Evolutionary conservation across 768 basidiomycete species (phyloP).

Genomic region (Hirschioporus abietinus): DNA sequence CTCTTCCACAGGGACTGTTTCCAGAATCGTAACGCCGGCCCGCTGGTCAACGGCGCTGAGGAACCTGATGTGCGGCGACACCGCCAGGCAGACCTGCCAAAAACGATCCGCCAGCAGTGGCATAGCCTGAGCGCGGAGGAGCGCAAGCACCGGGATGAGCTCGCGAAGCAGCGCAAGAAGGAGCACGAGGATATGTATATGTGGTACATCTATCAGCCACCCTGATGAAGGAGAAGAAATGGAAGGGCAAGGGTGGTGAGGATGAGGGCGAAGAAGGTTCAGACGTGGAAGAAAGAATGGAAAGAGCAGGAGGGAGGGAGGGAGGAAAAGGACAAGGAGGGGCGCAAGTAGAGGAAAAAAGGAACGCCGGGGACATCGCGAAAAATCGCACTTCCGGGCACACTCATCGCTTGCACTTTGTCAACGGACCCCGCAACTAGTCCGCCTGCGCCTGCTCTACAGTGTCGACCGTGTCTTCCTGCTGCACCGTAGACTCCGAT

Average conservation of each 20-base stretch:
- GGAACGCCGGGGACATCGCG: slow-evolving; percentile 30
- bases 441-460: slow-evolving; percentile 31
- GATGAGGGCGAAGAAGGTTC: too few species aligned
- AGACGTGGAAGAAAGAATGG: too few species aligned
- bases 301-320: too few species aligned
- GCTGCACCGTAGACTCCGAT: too few species aligned
- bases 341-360: slow-evolving; percentile 46
- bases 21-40: slow-evolving; percentile 60
- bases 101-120: slow-evolving; percentile 81
- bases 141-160: slow-evolving; percentile 65
- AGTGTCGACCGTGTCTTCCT: slow-evolving; percentile 32
- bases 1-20: slow-evolving; percentile 77
- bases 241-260: too few species aligned
- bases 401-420: slow-evolving; percentile 30
- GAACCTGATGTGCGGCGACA: slow-evolving; percentile 34
- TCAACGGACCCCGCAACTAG: slow-evolving; percentile 47
- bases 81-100: slow-evolving; percentile 73
- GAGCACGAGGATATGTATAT: slow-evolving; percentile 73
- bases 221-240: too few species aligned
- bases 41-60: slow-evolving; percentile 14
- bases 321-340: slow-evolving; percentile 31
- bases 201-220: too few species aligned
- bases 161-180: slow-evolving; percentile 75
- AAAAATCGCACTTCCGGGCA: too few species aligned
- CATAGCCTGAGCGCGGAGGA: slow-evolving; percentile 62